Evolutionary conservation across 495 filamentous ascomycete genomes (phyloP), one percentile per base, ranked within the genome.

Genomic region (Glonium stellatum): DNA sequence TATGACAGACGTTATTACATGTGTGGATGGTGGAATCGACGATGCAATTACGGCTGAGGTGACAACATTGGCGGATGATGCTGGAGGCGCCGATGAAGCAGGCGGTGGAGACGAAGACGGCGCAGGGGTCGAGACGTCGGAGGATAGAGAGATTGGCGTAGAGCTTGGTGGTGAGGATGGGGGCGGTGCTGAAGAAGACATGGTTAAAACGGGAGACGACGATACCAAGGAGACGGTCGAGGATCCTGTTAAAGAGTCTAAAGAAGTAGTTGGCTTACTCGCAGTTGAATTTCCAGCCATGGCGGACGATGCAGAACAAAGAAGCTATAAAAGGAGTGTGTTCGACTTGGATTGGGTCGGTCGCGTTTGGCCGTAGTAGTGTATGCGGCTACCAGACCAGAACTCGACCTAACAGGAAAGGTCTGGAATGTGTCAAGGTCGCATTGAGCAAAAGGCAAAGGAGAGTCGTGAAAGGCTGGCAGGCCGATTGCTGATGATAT

Each of bases 1-100:
- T 48, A 72, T 59, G 21, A 70, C 50, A 1, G 69, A 71, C 9
- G 71, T 73, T 51, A 73, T 49, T 58, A 72, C 21, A 39, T 66
- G 31, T 19, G 71, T 71, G 11, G 66, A 63, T n/a, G 68, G 71
- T n/a, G 70, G 41, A 0, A 31, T n/a, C 25, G 65, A 54, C 0
- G 71, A 63, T 8, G 67, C 69, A 39, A 66, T 62, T 15, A 62
- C 48, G 19, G 56, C 52, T 5, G 69, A 69, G 12, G 65, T 72
- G 22, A 61, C 51, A 49, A 54, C 10, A 35, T 19, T 39, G 48
- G 49, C 34, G 50, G 23, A 18, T 5, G 64, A 60, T n/a, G 61
- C 9, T 21, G 59, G 12, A 44, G 60, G 59, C n/a, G 60, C 19
- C 1, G 55, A 15, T 13, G 51, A 55, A 11, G 59, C 51, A 25